Evolutionary conservation across 768 basidiomycete genomes (phyloP).

Genomic region (Mycena alexandri): DNA sequence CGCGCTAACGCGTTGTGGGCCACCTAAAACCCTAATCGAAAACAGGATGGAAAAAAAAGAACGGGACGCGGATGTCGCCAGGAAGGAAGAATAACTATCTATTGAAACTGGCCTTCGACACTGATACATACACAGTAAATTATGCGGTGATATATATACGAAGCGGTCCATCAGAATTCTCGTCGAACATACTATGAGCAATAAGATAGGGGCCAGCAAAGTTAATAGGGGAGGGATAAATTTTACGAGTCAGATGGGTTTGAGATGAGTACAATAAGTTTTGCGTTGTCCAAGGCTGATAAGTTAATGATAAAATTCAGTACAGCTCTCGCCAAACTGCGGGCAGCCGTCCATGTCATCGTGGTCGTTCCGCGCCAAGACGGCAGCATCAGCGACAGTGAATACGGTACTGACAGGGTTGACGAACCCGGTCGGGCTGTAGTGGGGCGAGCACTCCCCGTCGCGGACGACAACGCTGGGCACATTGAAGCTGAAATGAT

Average conservation of each 20-base stretch:
- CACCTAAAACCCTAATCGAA: constrained; percentile 17
- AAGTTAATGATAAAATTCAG: constrained; percentile 38
- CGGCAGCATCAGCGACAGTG: constrained; percentile 39
- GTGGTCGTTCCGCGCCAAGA: constrained; percentile 47
- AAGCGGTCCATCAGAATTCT: constrained; percentile 18
- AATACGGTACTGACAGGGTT: constrained; percentile 39
- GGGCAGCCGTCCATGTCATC: constrained; percentile 56
- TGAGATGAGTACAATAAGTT: constrained; percentile 4
- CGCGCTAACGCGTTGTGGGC: constrained; percentile 4
- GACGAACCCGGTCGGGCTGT: constrained; percentile 35
- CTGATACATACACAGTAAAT: constrained; percentile 36
- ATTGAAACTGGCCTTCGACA: constrained; percentile 25
- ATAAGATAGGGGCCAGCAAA: constrained; percentile 23
- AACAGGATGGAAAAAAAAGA: neutral
- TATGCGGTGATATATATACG: constrained; percentile 33
- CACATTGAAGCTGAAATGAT: constrained; percentile 65
- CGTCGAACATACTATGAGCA: constrained; percentile 20
- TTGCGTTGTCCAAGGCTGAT: constrained; percentile 18
- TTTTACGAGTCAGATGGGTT: constrained; percentile 17
- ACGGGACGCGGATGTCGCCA: constrained; percentile 22
- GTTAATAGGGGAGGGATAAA: constrained; percentile 31
- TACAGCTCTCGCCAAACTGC: constrained; percentile 61
- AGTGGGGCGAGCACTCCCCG: constrained; percentile 49
- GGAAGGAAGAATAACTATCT: constrained; percentile 18
- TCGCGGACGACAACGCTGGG: constrained; percentile 48